Percentiles rank a stretch among this genome's conserved stretches.
Conservation (phyloP, 192 early-diverging fungal species). For the Entomortierella beljakovae region DNA sequence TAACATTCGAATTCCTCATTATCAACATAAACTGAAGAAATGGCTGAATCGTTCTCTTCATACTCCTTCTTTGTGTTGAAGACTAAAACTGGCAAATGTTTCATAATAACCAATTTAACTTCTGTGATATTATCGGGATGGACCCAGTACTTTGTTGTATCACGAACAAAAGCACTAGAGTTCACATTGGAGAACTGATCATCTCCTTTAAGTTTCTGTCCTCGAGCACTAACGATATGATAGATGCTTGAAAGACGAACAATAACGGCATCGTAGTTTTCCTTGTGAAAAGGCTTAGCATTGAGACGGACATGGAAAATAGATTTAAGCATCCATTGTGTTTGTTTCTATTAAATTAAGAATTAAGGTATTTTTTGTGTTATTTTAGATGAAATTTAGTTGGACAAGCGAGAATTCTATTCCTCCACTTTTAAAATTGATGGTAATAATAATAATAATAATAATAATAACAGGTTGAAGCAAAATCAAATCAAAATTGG, state of each 20-base stretch:
- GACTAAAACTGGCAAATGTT: constrained; percentile 90
- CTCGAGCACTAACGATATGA: constrained; percentile 59
- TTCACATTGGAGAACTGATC: constrained; percentile 37
- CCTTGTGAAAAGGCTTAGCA: constrained; percentile 82
- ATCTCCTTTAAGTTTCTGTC: constrained; percentile 43
- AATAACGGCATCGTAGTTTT: constrained; percentile 88
- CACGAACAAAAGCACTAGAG: constrained; percentile 61
- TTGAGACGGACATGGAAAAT: constrained; percentile 87
- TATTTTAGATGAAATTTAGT: background rate
- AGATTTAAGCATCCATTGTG: constrained; percentile 77
- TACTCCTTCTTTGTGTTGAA: constrained; percentile 74
- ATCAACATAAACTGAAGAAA: constrained; percentile 95
- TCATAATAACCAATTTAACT: constrained; percentile 90
- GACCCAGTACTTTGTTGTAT: constrained; percentile 96
- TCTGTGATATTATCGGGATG: constrained; percentile 95
- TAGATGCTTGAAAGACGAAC: constrained; percentile 86
- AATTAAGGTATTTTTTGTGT: background rate
- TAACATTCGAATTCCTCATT: constrained; percentile 91
- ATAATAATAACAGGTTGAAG: no score
- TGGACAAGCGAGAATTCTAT: no score
- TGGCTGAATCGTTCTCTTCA: constrained; percentile 85
- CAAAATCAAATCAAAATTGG: no score
- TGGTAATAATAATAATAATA: no score
- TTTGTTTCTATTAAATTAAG: constrained; percentile 45
- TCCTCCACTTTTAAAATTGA: no score